These are phyloP conservation scores for Alliaria petiolata DNA, from an alignment of 345 rosid species.

Conservation along the genomic window DNA sequence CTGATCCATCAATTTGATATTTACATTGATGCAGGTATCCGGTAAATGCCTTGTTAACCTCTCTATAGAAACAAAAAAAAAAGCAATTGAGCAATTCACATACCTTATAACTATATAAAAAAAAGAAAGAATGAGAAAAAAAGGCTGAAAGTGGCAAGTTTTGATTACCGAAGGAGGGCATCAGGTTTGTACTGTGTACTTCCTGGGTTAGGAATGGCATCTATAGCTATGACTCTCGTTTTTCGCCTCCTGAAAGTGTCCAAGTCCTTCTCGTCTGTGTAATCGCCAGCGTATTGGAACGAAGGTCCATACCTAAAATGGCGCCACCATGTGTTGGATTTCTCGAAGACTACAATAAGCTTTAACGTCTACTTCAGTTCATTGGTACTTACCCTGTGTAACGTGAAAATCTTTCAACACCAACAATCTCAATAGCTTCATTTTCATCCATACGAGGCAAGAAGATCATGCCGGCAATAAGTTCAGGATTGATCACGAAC, in stretches of 20 bases:
- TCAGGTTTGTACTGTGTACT: slow-evolving; percentile 47
- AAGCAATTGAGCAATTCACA: neutral
- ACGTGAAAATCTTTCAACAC: slow-evolving; percentile 71
- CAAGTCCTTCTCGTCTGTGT: slow-evolving; percentile 46
- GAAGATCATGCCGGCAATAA: slow-evolving; percentile 84
- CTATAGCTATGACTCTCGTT: slow-evolving; percentile 72
- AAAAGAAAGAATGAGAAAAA: neutral
- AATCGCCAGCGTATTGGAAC: slow-evolving; percentile 71
- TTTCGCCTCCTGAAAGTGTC: slow-evolving; percentile 58
- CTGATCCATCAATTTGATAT: slow-evolving; percentile 23
- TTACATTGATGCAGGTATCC: slow-evolving; percentile 67
- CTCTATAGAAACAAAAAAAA: slow-evolving; percentile 42
- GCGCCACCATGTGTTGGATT: slow-evolving; percentile 17
- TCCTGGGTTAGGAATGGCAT: slow-evolving; percentile 63
- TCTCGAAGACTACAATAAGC: slow-evolving; percentile 9
- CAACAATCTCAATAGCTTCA: slow-evolving; percentile 83
- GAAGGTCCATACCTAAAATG: slow-evolving; percentile 70
- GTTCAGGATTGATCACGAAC: slow-evolving; percentile 85
- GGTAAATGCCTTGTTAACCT: slow-evolving; percentile 77
- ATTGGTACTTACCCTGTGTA: slow-evolving; percentile 62
- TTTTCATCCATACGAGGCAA: slow-evolving; percentile 82
- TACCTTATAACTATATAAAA: neutral
- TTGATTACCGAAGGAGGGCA: slow-evolving; percentile 58
- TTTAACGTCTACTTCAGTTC: neutral
- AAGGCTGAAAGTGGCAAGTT: neutral